Percentiles rank a stretch among this genome's conserved stretches.
These are phyloP conservation scores for Groenewaldozyma salmanticensis DNA, from an alignment of 805 yeast genomes.

Conservation along the genomic window DNA sequence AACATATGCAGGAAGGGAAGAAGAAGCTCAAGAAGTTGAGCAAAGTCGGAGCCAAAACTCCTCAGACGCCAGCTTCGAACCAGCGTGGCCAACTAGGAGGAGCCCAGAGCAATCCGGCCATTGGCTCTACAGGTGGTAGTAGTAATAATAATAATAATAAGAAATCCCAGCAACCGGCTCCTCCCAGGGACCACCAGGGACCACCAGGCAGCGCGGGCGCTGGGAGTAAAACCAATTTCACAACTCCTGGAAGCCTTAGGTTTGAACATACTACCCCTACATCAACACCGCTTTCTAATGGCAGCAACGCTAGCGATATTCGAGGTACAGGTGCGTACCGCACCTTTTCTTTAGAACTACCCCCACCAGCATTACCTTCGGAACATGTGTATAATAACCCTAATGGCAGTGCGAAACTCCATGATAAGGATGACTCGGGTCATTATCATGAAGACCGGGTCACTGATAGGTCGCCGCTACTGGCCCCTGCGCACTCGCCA, in stretches of 20 bases:
- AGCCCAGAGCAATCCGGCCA: too few relatives aligned
- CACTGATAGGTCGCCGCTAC: slow-evolving; percentile 20
- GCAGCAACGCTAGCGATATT: background rate
- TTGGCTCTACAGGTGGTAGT: too few relatives aligned
- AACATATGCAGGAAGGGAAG: slow-evolving; percentile 34
- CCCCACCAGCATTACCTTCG: slow-evolving; percentile 8
- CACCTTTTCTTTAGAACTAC: slow-evolving; percentile 5
- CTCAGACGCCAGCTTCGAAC: too few relatives aligned
- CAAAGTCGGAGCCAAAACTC: slow-evolving; percentile 9
- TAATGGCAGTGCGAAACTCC: background rate
- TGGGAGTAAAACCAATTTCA: too few relatives aligned
- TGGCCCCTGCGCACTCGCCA: too few relatives aligned
- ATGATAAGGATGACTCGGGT: background rate
- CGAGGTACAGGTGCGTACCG: background rate
- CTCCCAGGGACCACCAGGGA: too few relatives aligned
- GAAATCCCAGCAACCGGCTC: too few relatives aligned
- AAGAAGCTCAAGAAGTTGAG: slow-evolving; percentile 37
- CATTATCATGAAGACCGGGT: background rate
- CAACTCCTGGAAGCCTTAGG: background rate
- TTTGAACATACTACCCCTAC: background rate
- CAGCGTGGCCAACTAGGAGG: too few relatives aligned
- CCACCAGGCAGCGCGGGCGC: too few relatives aligned
- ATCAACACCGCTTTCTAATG: background rate
- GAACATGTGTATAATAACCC: background rate
- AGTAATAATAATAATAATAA: too few relatives aligned